Evolutionary conservation across 495 filamentous ascomycete species (phyloP).

Genomic region (Evansstolkia leycettana): DNA sequence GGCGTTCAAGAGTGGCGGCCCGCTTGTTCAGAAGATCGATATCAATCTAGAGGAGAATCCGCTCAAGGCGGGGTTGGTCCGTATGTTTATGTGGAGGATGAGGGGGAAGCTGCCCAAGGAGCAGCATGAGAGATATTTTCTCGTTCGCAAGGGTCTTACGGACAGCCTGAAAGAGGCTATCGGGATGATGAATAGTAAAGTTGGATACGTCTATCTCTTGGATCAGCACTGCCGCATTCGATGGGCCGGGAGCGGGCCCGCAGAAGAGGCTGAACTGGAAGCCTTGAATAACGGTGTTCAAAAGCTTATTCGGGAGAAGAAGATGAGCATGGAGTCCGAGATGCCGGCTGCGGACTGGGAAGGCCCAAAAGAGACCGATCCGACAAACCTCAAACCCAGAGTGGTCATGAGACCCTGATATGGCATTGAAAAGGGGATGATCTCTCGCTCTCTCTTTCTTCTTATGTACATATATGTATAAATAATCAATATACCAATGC

Average conservation of each 20-base stretch:
- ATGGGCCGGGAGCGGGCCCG: constrained; percentile 85
- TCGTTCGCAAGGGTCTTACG: constrained; percentile 65
- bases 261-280: constrained; percentile 55
- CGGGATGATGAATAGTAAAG: constrained; percentile 73
- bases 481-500: constrained; percentile 5
- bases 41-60: constrained; percentile 78
- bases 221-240: constrained; percentile 80
- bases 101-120: constrained; percentile 39
- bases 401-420: constrained; percentile 9
- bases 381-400: constrained; percentile 6
- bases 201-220: constrained; percentile 89
- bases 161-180: constrained; percentile 65
- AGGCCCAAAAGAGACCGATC: constrained; percentile 1
- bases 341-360: constrained; percentile 10
- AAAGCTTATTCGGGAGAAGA: constrained; percentile 53
- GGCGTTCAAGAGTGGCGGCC: constrained; percentile 27
- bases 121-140: constrained; percentile 66
- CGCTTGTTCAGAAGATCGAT: constrained; percentile 56
- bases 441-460: constrained; percentile 3
- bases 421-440: constrained; percentile 1
- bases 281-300: constrained; percentile 55
- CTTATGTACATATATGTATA: constrained; percentile 12
- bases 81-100: constrained; percentile 52
- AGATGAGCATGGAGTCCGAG: constrained; percentile 14
- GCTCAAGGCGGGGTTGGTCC: constrained; percentile 64